Evolutionary conservation across 2,329 filamentous ascomycete genomes (phyloP).

Genomic region (Cercospora citrullina): DNA sequence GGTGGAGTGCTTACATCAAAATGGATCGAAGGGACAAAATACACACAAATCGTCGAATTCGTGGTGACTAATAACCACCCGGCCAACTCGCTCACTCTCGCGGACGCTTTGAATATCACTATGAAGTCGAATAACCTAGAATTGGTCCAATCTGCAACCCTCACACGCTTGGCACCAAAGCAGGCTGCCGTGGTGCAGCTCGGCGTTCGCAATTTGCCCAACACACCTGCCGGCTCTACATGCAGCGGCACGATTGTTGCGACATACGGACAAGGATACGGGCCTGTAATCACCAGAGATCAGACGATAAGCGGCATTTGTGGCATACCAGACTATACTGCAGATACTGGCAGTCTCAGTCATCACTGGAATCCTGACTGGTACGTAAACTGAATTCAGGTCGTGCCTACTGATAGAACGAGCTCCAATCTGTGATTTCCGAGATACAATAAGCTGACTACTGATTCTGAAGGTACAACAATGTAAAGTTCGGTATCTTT

Average conservation of each 20-base stretch:
- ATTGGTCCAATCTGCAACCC: neutral
- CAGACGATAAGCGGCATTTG: constrained; percentile 1
- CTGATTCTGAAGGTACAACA: neutral
- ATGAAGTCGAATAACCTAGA: neutral
- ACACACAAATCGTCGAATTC: constrained; percentile 4
- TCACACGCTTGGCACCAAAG: neutral
- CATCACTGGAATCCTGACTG: constrained; percentile 16
- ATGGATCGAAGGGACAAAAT: neutral
- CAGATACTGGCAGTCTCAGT: constrained; percentile 5
- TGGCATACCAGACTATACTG: constrained; percentile 10
- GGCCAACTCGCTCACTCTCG: neutral
- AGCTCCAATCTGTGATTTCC: too few species aligned
- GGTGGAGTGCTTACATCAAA: neutral
- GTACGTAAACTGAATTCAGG: neutral
- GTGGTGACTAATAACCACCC: constrained; percentile 5
- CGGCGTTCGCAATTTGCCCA: constrained; percentile 1
- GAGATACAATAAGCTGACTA: neutral
- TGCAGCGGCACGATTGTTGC: constrained; percentile 2
- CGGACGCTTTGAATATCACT: constrained; percentile 3
- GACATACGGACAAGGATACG: constrained; percentile 3
- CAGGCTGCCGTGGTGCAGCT: neutral
- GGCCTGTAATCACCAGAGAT: neutral
- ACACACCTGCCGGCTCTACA: constrained; percentile 1
- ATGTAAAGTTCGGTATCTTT: constrained; percentile 22
- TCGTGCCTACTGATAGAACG: too few species aligned